Conservation (phyloP, 306 rosid genomes). For the Ziziphus jujuba region DNA sequence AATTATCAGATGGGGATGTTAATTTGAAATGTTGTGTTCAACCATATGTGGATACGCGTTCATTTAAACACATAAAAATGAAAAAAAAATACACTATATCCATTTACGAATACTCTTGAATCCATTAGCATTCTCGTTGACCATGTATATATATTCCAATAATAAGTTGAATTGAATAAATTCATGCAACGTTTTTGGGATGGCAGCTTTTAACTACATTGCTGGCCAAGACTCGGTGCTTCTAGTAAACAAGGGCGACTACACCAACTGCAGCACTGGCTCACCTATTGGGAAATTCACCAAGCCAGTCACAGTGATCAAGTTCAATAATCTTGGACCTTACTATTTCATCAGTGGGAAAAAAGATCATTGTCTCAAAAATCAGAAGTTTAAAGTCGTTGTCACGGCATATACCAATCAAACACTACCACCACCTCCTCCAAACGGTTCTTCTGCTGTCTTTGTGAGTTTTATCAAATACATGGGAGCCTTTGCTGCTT, state of each 20-base stretch:
- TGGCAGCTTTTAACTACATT: constrained; percentile 72
- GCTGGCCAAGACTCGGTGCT: constrained; percentile 81
- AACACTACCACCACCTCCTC: too few relatives aligned
- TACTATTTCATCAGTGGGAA: constrained; percentile 78
- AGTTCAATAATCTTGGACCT: constrained; percentile 55
- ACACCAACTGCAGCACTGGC: constrained; percentile 62
- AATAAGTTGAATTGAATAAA: too few relatives aligned
- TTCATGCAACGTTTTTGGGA: not conserved
- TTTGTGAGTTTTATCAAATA: constrained; percentile 42
- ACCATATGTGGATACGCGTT: too few relatives aligned
- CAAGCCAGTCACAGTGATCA: constrained; percentile 56
- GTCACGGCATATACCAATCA: constrained; percentile 51
- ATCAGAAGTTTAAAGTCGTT: constrained; percentile 68
- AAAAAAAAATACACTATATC: too few relatives aligned
- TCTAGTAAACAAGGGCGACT: constrained; percentile 58
- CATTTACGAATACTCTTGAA: too few relatives aligned
- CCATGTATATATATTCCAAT: too few relatives aligned
- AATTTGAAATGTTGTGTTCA: too few relatives aligned
- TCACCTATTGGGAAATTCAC: constrained; percentile 37
- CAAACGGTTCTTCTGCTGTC: constrained; percentile 54
- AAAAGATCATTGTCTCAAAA: constrained; percentile 64
- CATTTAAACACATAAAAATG: too few relatives aligned
- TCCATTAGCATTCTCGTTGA: too few relatives aligned
- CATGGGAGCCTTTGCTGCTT: constrained; percentile 69
- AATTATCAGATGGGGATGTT: too few relatives aligned